These are phyloP conservation scores for Pterulicium gracile DNA, from an alignment of 1,284 basidiomycete genomes.

Conservation along the genomic window DNA sequence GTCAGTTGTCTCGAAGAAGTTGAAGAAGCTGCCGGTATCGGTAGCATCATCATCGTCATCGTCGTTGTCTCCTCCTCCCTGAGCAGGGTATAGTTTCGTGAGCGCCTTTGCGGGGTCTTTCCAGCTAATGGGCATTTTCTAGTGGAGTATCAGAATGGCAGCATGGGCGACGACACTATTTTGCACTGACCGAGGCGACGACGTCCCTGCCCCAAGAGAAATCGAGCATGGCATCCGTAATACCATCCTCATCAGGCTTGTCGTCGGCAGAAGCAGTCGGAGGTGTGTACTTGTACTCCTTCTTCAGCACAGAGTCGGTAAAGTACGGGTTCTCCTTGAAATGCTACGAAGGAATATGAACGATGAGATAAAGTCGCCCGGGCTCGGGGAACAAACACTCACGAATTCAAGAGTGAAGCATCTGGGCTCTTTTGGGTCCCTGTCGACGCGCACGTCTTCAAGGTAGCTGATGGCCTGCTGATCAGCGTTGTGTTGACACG, in stretches of 20 bases:
- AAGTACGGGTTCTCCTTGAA: slow-evolving; percentile 82
- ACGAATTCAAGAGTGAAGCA: slow-evolving; percentile 76
- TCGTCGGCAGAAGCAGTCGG: slow-evolving; percentile 41
- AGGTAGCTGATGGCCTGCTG: slow-evolving; percentile 65
- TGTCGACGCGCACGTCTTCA: slow-evolving; percentile 69
- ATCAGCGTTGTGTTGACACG: slow-evolving; percentile 59
- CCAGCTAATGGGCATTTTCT: slow-evolving; percentile 55
- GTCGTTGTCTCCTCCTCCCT: slow-evolving; percentile 38
- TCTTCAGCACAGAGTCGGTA: slow-evolving; percentile 59
- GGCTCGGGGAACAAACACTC: slow-evolving; percentile 23
- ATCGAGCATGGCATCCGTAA: slow-evolving; percentile 63
- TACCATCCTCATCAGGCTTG: slow-evolving; percentile 56
- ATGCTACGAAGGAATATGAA: slow-evolving; percentile 30
- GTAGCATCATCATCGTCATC: slow-evolving; percentile 41
- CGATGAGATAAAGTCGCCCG: slow-evolving; percentile 2
- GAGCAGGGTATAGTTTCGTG: slow-evolving; percentile 67
- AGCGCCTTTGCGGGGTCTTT: slow-evolving; percentile 70
- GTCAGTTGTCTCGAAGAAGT: slow-evolving; percentile 62
- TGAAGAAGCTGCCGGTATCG: slow-evolving; percentile 81
- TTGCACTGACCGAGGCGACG: slow-evolving; percentile 42
- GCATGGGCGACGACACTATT: neutral
- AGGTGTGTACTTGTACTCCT: slow-evolving; percentile 66
- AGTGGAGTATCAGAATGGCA: slow-evolving; percentile 5
- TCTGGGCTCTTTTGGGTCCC: slow-evolving; percentile 54
- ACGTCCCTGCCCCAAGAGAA: slow-evolving; percentile 73